Conservation (phyloP, 306 rosid genomes). For the Ormosia emarginata region DNA sequence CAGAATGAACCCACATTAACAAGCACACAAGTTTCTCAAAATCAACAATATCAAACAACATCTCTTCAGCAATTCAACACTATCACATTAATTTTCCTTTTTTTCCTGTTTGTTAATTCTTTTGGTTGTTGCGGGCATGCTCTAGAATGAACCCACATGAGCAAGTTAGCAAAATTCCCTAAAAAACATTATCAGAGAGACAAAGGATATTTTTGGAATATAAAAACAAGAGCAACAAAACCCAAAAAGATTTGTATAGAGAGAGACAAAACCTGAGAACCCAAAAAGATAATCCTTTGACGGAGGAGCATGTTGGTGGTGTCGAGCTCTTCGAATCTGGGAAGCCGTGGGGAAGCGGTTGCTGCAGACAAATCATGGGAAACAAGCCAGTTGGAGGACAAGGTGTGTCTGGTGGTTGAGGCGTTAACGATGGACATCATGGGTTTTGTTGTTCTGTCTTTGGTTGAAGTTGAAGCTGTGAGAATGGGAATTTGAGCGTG, state of each 20-base stretch:
- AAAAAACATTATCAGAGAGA: neutral
- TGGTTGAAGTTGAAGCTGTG: conserved; percentile 14
- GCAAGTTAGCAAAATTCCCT: conserved; percentile 24
- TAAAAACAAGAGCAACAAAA: neutral
- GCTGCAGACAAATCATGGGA: conserved; percentile 33
- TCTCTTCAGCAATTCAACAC: conserved; percentile 6
- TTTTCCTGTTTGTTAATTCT: neutral
- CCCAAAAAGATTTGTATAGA: neutral
- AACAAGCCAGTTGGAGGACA: conserved; percentile 68
- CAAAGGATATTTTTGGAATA: conserved; percentile 11
- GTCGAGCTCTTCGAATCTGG: conserved; percentile 83
- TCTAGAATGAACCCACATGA: conserved; percentile 27
- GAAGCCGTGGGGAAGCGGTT: conserved; percentile 52
- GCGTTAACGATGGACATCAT: conserved; percentile 31
- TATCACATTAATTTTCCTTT: neutral
- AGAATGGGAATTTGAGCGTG: conserved; percentile 39
- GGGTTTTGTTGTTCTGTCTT: conserved; percentile 30
- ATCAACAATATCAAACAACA: neutral
- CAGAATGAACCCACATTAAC: conserved; percentile 1
- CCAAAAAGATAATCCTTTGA: conserved; percentile 86
- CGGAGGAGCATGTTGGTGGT: conserved; percentile 90
- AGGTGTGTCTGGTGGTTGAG: conserved; percentile 38
- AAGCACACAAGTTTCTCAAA: neutral
- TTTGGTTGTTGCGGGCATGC: neutral
- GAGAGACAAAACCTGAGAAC: conserved; percentile 65